Percentiles rank a stretch among this genome's conserved stretches.
These are phyloP conservation scores for Bertia moriformis DNA, from an alignment of 2,329 filamentous ascomycete species.

Conservation along the genomic window DNA sequence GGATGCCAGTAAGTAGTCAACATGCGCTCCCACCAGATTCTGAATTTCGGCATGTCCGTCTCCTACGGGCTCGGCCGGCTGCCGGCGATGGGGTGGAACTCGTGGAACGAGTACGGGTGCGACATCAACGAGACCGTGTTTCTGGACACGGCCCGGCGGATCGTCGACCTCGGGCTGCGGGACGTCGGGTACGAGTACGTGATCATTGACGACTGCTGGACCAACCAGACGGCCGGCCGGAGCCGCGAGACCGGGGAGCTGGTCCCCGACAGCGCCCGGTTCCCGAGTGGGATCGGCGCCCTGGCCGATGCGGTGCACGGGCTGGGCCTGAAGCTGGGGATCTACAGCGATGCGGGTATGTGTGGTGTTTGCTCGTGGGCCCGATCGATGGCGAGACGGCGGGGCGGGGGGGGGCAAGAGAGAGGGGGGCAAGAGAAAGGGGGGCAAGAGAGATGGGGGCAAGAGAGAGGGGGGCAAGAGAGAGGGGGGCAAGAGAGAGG, in stretches of 20 bases:
- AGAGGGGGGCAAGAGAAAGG: too few species aligned
- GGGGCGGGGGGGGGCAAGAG: too few species aligned
- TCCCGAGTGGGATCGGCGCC: conserved; percentile 41
- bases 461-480: too few species aligned
- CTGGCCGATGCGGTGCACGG: conserved; percentile 36
- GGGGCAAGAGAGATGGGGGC: too few species aligned
- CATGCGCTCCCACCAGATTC: background rate
- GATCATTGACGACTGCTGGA: conserved; percentile 51
- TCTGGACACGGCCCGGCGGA: conserved; percentile 25
- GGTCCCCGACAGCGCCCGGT: conserved; percentile 30
- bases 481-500: too few species aligned
- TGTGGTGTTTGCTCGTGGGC: conserved; percentile 4
- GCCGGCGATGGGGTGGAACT: conserved; percentile 31
- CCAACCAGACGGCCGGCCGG: conserved; percentile 20
- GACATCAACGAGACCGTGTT: conserved; percentile 33
- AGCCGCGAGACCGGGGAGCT: conserved; percentile 26
- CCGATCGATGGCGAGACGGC: too few species aligned
- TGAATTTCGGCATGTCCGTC: conserved; percentile 1
- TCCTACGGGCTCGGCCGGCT: conserved; percentile 9
- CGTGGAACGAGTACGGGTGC: conserved; percentile 36
- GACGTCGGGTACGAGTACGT: conserved; percentile 42
- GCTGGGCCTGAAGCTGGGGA: conserved; percentile 45
- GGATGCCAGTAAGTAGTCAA: too few species aligned
- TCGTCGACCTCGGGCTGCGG: conserved; percentile 31
- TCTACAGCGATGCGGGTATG: conserved; percentile 41